Base-by-base conservation (phyloP, 768 basidiomycete species). In the Boletellus ananas region DNA sequence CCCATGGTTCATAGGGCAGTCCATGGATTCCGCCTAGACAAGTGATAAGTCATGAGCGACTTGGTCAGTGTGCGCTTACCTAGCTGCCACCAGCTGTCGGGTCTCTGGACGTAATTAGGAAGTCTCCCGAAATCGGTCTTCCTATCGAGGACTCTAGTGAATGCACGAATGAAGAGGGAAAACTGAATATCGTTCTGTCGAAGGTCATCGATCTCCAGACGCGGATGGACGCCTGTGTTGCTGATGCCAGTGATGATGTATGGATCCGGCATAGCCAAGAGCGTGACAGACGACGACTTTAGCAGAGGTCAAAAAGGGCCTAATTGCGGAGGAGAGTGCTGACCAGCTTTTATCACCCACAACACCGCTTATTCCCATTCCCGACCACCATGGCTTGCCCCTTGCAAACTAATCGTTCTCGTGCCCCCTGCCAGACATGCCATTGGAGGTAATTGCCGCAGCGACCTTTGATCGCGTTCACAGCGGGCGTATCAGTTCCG, bases 81-180 rank as follows among this genome's bases (percentile, higher is more conserved):
- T 0, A 60, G 57, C 34, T 60, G 58, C 58, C 55, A 60, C 51
- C 51, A 59, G 17, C 58, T 53, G 41, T 60, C 60, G 13, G 58
- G 58, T 0, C 57, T 59, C 6, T 59, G 41, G 3, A 50, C 14
- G 27, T 40, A 58, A 20, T 49, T 21, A 17, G 56, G 41, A 34
- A 45, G 47, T 4, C 44, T 13, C 1, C 1, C n/a, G n/a, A 49
- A 3, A 4, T 29, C 14, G 31, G 29, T 47, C 9, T 4, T 47
- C 58, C 54, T 49, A 12, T 37, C n/a, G 2, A 21, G 20, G 43
- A 60, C 13, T 1, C 39, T 54, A 6, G 17, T 47, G 33, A 61
- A 17, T 14, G 47, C 59, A 8, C 20, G 59, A 16, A 61, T 51
- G 41, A 61, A 61, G 29, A 61, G 51, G 4, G 59, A 60, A 16